Base-by-base conservation (phyloP, 2,329 filamentous ascomycete genomes). In the Epichloe sp. region DNA sequence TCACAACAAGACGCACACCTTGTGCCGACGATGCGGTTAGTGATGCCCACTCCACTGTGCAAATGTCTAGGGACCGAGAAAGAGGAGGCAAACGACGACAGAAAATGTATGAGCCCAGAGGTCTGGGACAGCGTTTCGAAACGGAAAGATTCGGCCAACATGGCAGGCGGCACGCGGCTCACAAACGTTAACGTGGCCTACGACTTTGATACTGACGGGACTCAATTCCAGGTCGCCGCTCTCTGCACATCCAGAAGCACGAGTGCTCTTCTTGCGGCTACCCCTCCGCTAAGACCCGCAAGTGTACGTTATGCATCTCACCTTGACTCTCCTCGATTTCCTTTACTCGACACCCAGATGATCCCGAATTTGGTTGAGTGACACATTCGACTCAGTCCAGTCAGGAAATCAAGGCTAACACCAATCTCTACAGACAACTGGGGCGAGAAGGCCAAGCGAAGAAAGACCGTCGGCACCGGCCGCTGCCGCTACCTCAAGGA, bases 401-500 rank as follows among this genome's bases (percentile, higher is more conserved):
- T 19, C 21, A 21, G 46, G 11, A 12, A 40, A 41, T 26, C 36
- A 17, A 15, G 23, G 44, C n/a, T 41, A 43, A 38, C 46, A 34
- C 10, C 11, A 11, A 3, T 14, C 14, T 14, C 36, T 56, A 71
- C 70, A 97, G 91, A 85, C 85, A 96, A 98, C 87, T 98, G 93
- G 93, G 83, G 87, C 74, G 91, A 97, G 83, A 98, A 98, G 87
- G 91, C 90, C 67, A 97, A 97, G 88, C 82, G 93, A 75, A 94
- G 93, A 86, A 97, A 96, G 90, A 96, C 91, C 70, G 91, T 87
- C 71, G 93, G 93, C 68, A 91, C 88, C 69, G 93, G 93, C 74
- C 88, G 93, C 75, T 93, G 90, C 85, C 83, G 88, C 71, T 88
- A 90, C 78, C 82, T 98, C 72, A 95, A 94, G 82, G 81, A 80